Evolutionary conservation across 148 eudicot species (phyloP).

Genomic region (Bassia scoparia): DNA sequence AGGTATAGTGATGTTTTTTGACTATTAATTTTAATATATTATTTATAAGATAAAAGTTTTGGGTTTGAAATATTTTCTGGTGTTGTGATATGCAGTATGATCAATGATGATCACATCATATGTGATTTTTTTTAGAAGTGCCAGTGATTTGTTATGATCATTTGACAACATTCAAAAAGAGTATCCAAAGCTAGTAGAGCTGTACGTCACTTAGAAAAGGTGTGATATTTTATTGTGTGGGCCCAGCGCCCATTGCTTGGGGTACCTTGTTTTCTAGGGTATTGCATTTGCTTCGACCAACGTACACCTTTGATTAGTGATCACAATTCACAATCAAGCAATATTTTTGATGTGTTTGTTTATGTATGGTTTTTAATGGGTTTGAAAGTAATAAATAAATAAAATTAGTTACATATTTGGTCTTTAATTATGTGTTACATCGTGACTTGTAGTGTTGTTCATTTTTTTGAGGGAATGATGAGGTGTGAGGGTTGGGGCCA

Average conservation of each 20-base stretch:
- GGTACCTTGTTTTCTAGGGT: neutral
- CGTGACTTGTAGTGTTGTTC: too few species aligned
- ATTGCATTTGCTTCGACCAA: neutral
- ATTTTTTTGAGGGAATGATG: too few species aligned
- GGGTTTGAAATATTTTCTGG: neutral
- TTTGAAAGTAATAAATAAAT: too few species aligned
- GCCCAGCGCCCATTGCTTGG: neutral
- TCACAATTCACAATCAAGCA: too few species aligned
- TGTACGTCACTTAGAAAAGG: neutral
- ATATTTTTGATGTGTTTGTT: too few species aligned
- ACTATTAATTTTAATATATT: neutral
- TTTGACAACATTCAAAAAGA: neutral
- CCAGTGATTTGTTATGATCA: neutral
- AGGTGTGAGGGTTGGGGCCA: too few species aligned
- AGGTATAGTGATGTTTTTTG: constrained; percentile 11
- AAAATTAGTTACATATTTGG: too few species aligned
- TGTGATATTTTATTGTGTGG: neutral
- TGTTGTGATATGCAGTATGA: neutral
- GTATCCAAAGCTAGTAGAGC: neutral
- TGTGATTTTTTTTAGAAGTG: neutral
- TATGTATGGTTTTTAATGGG: too few species aligned
- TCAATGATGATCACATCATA: neutral
- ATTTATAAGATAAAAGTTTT: neutral
- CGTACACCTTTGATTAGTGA: neutral
- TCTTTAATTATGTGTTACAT: too few species aligned